A percentile compares a stretch with the other conserved stretches of the same genome.
Evolutionary conservation across 2,329 filamentous ascomycete species (phyloP).

Genomic region (Pestalotiopsis sp.): DNA sequence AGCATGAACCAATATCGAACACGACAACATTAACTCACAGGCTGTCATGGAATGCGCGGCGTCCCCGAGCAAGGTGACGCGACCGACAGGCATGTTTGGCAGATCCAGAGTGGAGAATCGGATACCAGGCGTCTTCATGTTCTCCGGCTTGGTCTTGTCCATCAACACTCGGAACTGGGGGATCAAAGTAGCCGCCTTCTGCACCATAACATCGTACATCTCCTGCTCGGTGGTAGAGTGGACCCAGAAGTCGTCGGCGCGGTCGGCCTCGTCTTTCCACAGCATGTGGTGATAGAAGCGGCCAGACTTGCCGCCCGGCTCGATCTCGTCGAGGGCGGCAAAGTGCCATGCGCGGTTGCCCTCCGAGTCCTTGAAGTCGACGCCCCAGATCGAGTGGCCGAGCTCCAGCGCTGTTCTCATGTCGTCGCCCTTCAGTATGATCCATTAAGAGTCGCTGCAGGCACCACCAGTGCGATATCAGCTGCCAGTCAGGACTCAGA

Average conservation of each 20-base stretch:
- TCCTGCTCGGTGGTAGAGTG: slow-evolving; percentile 47
- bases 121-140: slow-evolving; percentile 10
- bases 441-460: too few species aligned
- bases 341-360: slow-evolving; percentile 17
- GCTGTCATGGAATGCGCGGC: slow-evolving; percentile 46
- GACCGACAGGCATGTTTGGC: slow-evolving; percentile 26
- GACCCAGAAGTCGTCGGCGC: slow-evolving; percentile 74
- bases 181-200: slow-evolving; percentile 16
- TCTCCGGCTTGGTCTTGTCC: slow-evolving; percentile 13
- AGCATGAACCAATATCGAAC: not conserved
- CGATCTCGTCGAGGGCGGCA: slow-evolving; percentile 23
- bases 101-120: slow-evolving; percentile 9
- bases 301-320: slow-evolving; percentile 17
- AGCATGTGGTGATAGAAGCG: slow-evolving; percentile 28
- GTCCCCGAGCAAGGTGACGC: slow-evolving; percentile 43
- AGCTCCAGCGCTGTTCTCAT: slow-evolving; percentile 25
- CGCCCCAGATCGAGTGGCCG: slow-evolving; percentile 22
- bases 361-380: not conserved
- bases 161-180: slow-evolving; percentile 20
- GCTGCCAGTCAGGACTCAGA: too few species aligned
- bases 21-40: slow-evolving; percentile 32
- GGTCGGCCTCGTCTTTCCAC: slow-evolving; percentile 16
- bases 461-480: too few species aligned
- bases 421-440: slow-evolving; percentile 19
- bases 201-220: slow-evolving; percentile 46